Conservation (phyloP, 139 green algal genomes). For the Chlorella sp. region DNA sequence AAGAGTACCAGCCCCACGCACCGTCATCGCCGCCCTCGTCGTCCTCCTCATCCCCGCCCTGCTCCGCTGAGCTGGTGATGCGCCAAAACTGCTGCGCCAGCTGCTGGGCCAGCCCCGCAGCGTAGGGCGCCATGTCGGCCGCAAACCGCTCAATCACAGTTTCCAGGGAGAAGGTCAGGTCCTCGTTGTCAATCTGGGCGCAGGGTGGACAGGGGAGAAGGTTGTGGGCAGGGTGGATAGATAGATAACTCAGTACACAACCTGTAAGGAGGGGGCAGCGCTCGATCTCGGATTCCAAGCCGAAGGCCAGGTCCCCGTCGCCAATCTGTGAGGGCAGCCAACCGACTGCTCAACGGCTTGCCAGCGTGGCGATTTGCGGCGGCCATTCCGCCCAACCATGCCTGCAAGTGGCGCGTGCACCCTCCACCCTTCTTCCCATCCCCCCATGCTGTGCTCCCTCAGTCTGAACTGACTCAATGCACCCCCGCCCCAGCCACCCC, state of each 20-base stretch:
- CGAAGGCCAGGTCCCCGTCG: too few relatives aligned
- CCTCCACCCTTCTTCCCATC: not conserved
- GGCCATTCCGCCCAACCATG: too few relatives aligned
- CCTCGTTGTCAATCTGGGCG: conserved; percentile 86
- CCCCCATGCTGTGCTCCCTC: too few relatives aligned
- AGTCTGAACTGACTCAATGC: too few relatives aligned
- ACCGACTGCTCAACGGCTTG: too few relatives aligned
- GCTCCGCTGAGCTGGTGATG: conserved; percentile 37
- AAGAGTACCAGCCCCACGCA: not conserved
- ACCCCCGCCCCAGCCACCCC: not conserved
- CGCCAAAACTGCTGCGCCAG: conserved; percentile 79
- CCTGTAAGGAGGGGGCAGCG: too few relatives aligned
- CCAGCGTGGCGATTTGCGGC: too few relatives aligned
- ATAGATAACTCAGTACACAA: too few relatives aligned
- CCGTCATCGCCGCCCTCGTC: conserved; percentile 14
- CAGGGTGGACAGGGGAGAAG: not conserved
- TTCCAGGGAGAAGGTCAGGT: conserved; percentile 95
- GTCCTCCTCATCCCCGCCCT: conserved; percentile 70
- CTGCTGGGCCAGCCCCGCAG: conserved; percentile 77
- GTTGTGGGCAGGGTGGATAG: not conserved
- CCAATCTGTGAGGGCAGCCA: too few relatives aligned
- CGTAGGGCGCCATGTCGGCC: conserved; percentile 93
- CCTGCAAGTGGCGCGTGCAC: too few relatives aligned
- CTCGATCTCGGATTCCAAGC: too few relatives aligned
- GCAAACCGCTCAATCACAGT: conserved; percentile 95